Base-by-base conservation (phyloP, 2,329 filamentous ascomycete genomes). In the Cercospora nicotianae region DNA sequence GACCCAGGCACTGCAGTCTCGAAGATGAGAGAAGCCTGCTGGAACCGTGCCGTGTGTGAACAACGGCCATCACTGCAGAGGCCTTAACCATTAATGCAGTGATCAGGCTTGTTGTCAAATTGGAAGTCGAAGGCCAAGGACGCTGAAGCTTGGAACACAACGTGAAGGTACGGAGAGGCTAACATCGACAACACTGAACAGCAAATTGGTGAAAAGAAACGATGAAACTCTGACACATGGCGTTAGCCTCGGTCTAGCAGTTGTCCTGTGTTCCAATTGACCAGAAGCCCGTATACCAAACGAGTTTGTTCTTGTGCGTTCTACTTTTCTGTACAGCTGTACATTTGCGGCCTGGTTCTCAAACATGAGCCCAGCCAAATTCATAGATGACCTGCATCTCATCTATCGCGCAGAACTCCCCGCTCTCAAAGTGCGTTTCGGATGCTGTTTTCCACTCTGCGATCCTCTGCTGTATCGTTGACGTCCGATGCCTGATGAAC, bases 381-480 rank as follows among this genome's bases (percentile, higher is more conserved):
- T 64, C 63, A 10, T 67, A 67, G 48, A 76, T 58, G 10, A 75
- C 69, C 61, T 76, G 75, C 72, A 74, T 75, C 69, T 76, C 75
- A 66, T 76, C 70, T 23, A 76, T 69, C 55, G 74, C 55, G 60
- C 75, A 76, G 26, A 72, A 67, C 26, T 73, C 72, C 58, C 76
- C 75, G 36, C 75, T 68, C 42, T 81, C 78, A 67, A 70, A 73
- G 28, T 76, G 69, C 33, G 79, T 77, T 67, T 69, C 31, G 3
- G 58, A 60, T 20, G 63, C 53, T n/a, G 30, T 31, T 26, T 62
- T 60, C 74, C 73, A 74, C 12, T 53, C 60, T 18, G 60, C 51
- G 10, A 75, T 30, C 20, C 70, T 51, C 60, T 62, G 60, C 13
- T 60, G 77, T 63, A 79, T 72, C 7, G 70, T 68, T 45, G 60